Conservation (phyloP, 306 rosid species). For the Vicia villosa region DNA sequence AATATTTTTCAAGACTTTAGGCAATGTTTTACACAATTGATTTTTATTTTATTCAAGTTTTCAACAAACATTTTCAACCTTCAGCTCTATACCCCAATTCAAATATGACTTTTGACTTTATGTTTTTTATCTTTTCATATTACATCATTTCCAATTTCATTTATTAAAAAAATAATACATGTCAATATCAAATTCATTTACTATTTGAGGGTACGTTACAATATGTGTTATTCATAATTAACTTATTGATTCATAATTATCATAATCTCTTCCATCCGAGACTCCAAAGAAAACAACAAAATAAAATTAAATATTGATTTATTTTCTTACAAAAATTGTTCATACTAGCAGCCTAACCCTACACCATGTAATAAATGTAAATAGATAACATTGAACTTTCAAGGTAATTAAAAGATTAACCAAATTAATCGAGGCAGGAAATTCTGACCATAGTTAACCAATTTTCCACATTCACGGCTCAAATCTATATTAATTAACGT, state of each 20-base stretch:
- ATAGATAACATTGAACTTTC: not conserved
- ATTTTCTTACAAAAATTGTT: too few relatives aligned
- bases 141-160: not conserved
- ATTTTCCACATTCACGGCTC: conserved; percentile 42
- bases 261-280: too few relatives aligned
- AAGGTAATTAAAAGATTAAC: too few relatives aligned
- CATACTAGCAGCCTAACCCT: too few relatives aligned
- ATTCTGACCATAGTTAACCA: conserved; percentile 16
- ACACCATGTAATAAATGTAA: too few relatives aligned
- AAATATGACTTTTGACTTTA: conserved; percentile 26
- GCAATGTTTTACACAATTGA: conserved; percentile 22
- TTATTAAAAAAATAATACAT: not conserved
- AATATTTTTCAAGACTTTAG: conserved; percentile 20
- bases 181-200: not conserved
- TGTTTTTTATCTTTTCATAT: not conserved
- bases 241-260: too few relatives aligned
- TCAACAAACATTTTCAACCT: conserved; percentile 19
- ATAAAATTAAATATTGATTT: too few relatives aligned
- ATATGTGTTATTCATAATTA: not conserved
- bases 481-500: conserved; percentile 28
- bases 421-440: not conserved
- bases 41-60: conserved; percentile 19
- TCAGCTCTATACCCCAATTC: not conserved
- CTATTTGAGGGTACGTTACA: too few relatives aligned
- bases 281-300: too few relatives aligned